A percentile compares a stretch with the other conserved stretches of the same genome.
phyloP scores from a whole-genome alignment of 495 filamentous ascomycete genomes.

The Xylaria sp. region DNA sequence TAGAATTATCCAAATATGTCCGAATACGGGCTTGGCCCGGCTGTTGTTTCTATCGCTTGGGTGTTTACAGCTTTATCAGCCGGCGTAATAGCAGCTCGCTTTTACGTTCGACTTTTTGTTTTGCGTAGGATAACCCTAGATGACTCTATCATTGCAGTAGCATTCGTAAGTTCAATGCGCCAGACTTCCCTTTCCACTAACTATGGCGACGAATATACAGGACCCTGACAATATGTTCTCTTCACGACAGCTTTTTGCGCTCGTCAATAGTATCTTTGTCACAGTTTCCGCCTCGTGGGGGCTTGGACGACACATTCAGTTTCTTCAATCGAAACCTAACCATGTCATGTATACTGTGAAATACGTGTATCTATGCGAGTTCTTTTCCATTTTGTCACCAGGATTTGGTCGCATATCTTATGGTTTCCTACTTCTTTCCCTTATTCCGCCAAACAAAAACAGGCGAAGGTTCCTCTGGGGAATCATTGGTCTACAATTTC shows the following conservation, averaged over 20 bases:
- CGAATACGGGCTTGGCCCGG: neutral
- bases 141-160: neutral
- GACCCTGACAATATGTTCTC: too few species aligned
- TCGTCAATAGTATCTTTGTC: neutral
- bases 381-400: neutral
- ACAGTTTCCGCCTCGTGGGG: neutral
- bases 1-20: too few species aligned
- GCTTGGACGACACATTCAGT: neutral
- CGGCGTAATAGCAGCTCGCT: neutral
- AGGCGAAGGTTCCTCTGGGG: neutral
- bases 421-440: neutral
- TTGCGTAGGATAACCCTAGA: neutral
- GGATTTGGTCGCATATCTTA: conserved; percentile 10
- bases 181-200: too few species aligned
- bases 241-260: neutral
- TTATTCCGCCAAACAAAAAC: neutral
- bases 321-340: neutral
- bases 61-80: neutral
- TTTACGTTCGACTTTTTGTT: neutral
- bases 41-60: conserved; percentile 3
- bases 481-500: neutral
- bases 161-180: neutral
- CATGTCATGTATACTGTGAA: neutral
- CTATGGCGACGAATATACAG: too few species aligned
- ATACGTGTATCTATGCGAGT: conserved; percentile 8